A percentile compares a stretch with the other conserved stretches of the same genome.
phyloP scores from a whole-genome alignment of 225 moss, liverwort and hornwort species.

The Antitrichia curtipendula region DNA sequence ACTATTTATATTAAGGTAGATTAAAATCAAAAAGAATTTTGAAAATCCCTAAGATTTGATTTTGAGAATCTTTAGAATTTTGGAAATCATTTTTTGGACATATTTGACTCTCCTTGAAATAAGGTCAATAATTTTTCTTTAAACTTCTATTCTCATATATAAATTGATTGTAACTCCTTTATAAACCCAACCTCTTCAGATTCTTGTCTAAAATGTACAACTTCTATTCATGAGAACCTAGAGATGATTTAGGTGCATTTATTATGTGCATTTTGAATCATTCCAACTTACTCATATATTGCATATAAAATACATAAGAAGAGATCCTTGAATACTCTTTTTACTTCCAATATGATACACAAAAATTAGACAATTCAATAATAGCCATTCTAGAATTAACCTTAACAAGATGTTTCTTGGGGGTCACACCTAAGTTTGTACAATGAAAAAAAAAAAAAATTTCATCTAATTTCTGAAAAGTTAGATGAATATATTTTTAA shows the following conservation, averaged over 20 bases:
- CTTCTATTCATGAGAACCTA: fast-evolving
- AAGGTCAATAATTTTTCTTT: not conserved
- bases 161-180: not conserved
- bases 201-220: not conserved
- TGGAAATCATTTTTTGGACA: not conserved
- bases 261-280: not conserved
- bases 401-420: no score
- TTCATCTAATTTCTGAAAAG: no score
- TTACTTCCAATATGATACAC: not conserved
- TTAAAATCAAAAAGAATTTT: not conserved
- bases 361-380: not conserved
- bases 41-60: not conserved
- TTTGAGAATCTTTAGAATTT: not conserved
- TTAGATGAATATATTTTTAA: no score
- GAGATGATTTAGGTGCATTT: fast-evolving
- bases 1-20: no score
- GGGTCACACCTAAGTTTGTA: no score
- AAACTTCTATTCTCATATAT: not conserved
- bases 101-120: not conserved
- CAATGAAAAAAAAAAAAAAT: no score
- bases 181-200: not conserved
- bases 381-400: not conserved
- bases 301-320: not conserved
- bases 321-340: fast-evolving
- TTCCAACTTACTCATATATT: not conserved